These are phyloP conservation scores for Melaleuca alternifolia DNA, from an alignment of 345 rosid species.

Conservation along the genomic window DNA sequence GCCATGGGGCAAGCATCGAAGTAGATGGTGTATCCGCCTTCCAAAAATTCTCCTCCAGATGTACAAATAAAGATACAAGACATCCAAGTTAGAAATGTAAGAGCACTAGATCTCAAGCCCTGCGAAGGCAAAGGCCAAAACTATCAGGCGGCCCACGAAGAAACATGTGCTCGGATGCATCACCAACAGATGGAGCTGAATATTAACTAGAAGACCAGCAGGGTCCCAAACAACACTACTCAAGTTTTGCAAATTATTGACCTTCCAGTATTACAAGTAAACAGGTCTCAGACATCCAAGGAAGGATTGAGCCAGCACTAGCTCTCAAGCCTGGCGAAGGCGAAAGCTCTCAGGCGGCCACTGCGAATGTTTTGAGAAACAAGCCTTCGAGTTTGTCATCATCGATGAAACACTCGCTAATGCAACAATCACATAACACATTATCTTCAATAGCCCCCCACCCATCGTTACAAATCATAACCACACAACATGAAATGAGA, in stretches of 20 bases:
- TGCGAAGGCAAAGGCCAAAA: constrained; percentile 56
- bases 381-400: constrained; percentile 35
- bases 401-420: neutral
- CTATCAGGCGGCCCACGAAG: constrained; percentile 66
- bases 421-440: too few species aligned
- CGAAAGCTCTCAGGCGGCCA: constrained; percentile 77
- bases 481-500: too few species aligned
- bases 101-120: constrained; percentile 53
- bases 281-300: constrained; percentile 34
- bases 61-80: constrained; percentile 2
- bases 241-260: too few species aligned
- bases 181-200: too few species aligned
- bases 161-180: too few species aligned
- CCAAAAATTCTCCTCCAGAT: neutral
- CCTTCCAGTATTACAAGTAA: too few species aligned
- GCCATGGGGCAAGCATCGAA: neutral
- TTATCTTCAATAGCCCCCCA: too few species aligned
- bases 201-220: too few species aligned
- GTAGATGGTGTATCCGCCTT: neutral
- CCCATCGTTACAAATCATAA: too few species aligned
- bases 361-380: constrained; percentile 57
- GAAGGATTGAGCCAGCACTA: constrained; percentile 39
- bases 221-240: too few species aligned
- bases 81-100: constrained; percentile 47
- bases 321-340: constrained; percentile 54